A percentile compares a stretch with the other conserved stretches of the same genome.
phyloP scores from a whole-genome alignment of 1,284 basidiomycete species.

The Bondarzewia mesenterica region DNA sequence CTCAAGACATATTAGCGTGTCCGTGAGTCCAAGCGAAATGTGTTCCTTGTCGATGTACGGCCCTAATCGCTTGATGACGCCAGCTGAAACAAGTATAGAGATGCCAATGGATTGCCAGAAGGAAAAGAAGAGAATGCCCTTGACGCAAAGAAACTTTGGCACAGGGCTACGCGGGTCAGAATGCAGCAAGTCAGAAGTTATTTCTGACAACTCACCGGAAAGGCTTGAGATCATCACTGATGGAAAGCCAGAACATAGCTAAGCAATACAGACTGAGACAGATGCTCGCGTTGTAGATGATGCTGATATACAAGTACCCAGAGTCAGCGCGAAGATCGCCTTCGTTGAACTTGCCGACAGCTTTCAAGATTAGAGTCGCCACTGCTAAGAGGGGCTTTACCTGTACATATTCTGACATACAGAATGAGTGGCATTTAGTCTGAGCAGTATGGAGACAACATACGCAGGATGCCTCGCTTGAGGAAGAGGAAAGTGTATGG shows the following conservation, averaged over 20 bases:
- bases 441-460: conserved; percentile 22
- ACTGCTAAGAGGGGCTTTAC: conserved; percentile 88
- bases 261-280: conserved; percentile 79
- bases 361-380: conserved; percentile 82
- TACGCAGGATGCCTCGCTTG: conserved; percentile 92
- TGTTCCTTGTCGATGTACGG: conserved; percentile 88
- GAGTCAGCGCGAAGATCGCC: conserved; percentile 79
- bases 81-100: conserved; percentile 81
- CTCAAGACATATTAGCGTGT: conserved; percentile 89
- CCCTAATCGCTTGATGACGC: conserved; percentile 71
- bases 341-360: conserved; percentile 83
- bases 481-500: conserved; percentile 92
- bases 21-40: conserved; percentile 85
- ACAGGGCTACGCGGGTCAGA: conserved; percentile 41
- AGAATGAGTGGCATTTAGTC: conserved; percentile 5
- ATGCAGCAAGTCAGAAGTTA: conserved; percentile 1
- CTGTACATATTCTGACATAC: conserved; percentile 84
- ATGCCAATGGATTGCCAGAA: conserved; percentile 95
- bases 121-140: conserved; percentile 95
- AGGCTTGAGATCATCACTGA: conserved; percentile 78
- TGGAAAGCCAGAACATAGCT: conserved; percentile 92
- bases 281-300: conserved; percentile 75
- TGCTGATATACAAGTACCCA: conserved; percentile 88
- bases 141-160: conserved; percentile 96
- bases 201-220: conserved; percentile 54